These are phyloP conservation scores for Aegilops sharonensis DNA, from an alignment of 176 grass and related monocot genomes.

Conservation along the genomic window DNA sequence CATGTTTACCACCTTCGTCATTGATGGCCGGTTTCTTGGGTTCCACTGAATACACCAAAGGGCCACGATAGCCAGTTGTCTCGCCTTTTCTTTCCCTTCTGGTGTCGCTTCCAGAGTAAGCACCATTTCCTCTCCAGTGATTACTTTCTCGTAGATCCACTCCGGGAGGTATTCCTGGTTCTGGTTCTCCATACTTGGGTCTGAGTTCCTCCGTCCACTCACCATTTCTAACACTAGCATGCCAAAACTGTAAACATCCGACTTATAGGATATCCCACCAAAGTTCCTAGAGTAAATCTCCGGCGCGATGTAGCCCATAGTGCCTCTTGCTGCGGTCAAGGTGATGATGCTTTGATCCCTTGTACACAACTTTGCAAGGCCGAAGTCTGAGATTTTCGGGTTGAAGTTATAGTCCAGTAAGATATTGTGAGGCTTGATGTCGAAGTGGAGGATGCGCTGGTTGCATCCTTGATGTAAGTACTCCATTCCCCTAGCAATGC, in stretches of 20 bases:
- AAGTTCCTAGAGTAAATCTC: background rate
- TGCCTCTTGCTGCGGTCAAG: background rate
- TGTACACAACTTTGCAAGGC: background rate
- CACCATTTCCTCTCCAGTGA: background rate
- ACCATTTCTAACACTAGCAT: background rate
- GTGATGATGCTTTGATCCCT: background rate
- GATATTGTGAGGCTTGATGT: background rate
- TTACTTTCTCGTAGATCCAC: background rate
- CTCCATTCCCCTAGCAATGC: background rate
- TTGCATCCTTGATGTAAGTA: background rate
- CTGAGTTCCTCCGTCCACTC: background rate
- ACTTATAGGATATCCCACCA: background rate
- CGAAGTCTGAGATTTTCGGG: background rate
- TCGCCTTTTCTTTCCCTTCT: background rate
- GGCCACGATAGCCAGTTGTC: background rate
- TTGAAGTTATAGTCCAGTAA: background rate
- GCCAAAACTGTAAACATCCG: background rate
- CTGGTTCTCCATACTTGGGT: background rate
- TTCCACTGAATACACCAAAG: background rate
- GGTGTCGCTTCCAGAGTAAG: background rate
- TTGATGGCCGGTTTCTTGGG: background rate
- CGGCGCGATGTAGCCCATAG: background rate
- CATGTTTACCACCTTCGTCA: background rate
- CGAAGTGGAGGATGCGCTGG: background rate
- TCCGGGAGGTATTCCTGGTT: background rate